phyloP scores from a whole-genome alignment of 2,329 filamentous ascomycete species.

The Exophiala sp. region DNA sequence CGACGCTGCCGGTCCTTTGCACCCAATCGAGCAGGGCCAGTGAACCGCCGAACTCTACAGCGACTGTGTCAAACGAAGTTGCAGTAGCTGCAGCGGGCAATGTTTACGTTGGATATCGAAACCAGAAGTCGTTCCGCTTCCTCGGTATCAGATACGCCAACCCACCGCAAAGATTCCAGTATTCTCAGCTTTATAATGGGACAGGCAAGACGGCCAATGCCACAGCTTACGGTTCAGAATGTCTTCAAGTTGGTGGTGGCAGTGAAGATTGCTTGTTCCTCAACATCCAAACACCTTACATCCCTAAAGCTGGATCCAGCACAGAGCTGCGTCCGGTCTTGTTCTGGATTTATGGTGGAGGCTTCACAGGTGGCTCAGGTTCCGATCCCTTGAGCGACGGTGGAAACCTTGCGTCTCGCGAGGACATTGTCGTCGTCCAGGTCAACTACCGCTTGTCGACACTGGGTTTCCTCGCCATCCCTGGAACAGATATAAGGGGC shows the following conservation, averaged over 20 bases:
- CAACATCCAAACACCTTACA: constrained; percentile 48
- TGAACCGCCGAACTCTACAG: constrained; percentile 33
- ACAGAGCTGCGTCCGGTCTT: constrained; percentile 46
- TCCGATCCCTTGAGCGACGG: constrained; percentile 45
- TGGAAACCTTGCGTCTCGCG: constrained; percentile 55
- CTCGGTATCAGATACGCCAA: constrained; percentile 47
- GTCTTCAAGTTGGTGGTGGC: constrained; percentile 39
- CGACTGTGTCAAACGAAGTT: constrained; percentile 39
- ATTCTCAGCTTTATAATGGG: constrained; percentile 46
- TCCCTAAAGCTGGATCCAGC: constrained; percentile 40
- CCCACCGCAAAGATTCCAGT: constrained; percentile 41
- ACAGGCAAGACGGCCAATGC: constrained; percentile 46
- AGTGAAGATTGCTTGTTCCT: constrained; percentile 49
- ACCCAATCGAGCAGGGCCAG: constrained; percentile 45
- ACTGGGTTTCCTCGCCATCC: constrained; percentile 57
- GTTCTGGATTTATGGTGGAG: constrained; percentile 56
- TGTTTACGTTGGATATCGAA: constrained; percentile 49
- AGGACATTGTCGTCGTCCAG: constrained; percentile 57
- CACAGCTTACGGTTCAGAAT: constrained; percentile 45
- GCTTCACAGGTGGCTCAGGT: constrained; percentile 50
- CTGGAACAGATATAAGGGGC: constrained; percentile 53
- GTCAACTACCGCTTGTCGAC: constrained; percentile 61
- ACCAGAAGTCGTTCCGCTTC: constrained; percentile 52
- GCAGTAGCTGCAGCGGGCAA: constrained; percentile 43
- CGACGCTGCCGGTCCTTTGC: constrained; percentile 48